A percentile compares a stretch with the other conserved stretches of the same genome.
Evolutionary conservation across 2,329 filamentous ascomycete species (phyloP).

Genomic region (Calonectria leucothoes): DNA sequence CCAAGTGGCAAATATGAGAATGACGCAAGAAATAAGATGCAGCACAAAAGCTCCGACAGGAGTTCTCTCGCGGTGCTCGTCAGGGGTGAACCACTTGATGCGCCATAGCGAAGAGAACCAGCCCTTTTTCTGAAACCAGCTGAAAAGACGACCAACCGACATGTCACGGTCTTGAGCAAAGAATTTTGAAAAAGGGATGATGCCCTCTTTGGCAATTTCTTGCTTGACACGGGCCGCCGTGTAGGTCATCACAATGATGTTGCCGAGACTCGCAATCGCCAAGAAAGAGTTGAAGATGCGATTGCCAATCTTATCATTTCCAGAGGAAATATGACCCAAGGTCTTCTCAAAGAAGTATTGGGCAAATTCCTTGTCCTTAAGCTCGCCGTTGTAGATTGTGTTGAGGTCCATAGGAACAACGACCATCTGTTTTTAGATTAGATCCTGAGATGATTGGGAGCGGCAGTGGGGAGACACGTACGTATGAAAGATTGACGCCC

Average conservation of each 20-base stretch:
- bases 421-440: slow-evolving; percentile 51
- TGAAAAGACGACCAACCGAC: slow-evolving; percentile 47
- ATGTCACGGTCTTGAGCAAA: slow-evolving; percentile 55
- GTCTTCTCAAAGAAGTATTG: slow-evolving; percentile 49
- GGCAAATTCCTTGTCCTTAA: slow-evolving; percentile 38
- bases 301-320: slow-evolving; percentile 41
- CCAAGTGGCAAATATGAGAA: slow-evolving; percentile 50
- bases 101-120: slow-evolving; percentile 44
- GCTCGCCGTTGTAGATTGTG: slow-evolving; percentile 23
- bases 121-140: slow-evolving; percentile 45
- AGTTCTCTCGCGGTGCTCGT: slow-evolving; percentile 50
- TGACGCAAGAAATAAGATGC: slow-evolving; percentile 48
- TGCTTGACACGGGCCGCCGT: slow-evolving; percentile 67
- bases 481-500: slow-evolving; percentile 52
- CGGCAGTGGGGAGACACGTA: slow-evolving; percentile 25
- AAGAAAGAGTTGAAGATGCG: slow-evolving; percentile 61
- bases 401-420: slow-evolving; percentile 41
- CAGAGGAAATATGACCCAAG: slow-evolving; percentile 43
- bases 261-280: slow-evolving; percentile 65
- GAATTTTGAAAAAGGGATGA: slow-evolving; percentile 62
- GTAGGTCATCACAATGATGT: slow-evolving; percentile 69
- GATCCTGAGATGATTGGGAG: background rate
- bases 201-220: slow-evolving; percentile 70
- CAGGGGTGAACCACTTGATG: slow-evolving; percentile 46
- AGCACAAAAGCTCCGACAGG: slow-evolving; percentile 50